A percentile compares a stretch with the other conserved stretches of the same genome.
Evolutionary conservation across 371 early-diverging fungal species (phyloP).

Genomic region (Actinomortierella wolfii): DNA sequence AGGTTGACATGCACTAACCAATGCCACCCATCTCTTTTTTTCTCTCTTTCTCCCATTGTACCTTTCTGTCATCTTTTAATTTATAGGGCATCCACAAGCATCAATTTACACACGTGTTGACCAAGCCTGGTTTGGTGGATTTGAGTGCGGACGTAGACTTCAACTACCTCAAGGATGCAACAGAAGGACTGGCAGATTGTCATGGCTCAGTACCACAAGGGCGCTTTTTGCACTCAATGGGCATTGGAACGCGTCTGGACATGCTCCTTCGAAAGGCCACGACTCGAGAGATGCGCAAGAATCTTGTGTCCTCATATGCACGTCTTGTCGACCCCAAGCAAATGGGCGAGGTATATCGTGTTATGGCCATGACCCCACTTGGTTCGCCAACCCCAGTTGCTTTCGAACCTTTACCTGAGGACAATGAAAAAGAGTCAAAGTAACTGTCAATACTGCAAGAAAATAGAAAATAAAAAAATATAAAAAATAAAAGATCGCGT

Average conservation of each 20-base stretch:
- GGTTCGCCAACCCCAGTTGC: conserved; percentile 30
- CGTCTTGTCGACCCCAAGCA: conserved; percentile 72
- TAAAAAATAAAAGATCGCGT: too few species aligned
- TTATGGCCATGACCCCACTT: conserved; percentile 63
- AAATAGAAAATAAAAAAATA: too few species aligned
- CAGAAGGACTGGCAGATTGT: conserved; percentile 54
- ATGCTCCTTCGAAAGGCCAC: conserved; percentile 69
- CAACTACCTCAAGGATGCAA: conserved; percentile 68
- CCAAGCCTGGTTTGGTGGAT: conserved; percentile 85
- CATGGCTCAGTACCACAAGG: conserved; percentile 88
- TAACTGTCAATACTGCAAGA: too few species aligned
- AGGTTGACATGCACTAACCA: background rate
- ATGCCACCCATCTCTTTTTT: background rate
- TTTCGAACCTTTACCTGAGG: conserved; percentile 13
- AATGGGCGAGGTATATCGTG: conserved; percentile 86
- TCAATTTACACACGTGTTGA: conserved; percentile 77
- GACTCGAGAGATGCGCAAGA: conserved; percentile 53
- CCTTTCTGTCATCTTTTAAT: background rate
- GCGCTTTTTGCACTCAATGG: conserved; percentile 80
- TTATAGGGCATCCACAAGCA: conserved; percentile 87
- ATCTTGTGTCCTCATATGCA: conserved; percentile 71
- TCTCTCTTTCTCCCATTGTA: background rate
- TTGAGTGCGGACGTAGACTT: conserved; percentile 96
- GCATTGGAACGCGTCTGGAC: conserved; percentile 80
- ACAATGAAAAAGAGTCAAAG: too few species aligned